Conservation (phyloP, 345 rosid genomes). For the Adansonia digitata region DNA sequence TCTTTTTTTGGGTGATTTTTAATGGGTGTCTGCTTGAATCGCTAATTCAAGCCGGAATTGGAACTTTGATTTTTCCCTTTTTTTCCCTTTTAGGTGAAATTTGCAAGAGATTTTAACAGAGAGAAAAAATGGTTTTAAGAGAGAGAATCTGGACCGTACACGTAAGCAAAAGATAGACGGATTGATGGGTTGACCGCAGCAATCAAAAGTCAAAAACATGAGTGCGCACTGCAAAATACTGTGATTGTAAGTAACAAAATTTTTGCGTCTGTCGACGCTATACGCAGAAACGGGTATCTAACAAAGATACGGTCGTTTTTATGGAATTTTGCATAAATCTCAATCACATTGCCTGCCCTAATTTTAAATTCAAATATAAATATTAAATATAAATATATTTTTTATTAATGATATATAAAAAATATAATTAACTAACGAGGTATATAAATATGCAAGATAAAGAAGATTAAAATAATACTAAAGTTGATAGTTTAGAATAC, state of each 20-base stretch:
- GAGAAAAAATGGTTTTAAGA: neutral
- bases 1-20: neutral
- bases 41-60: slow-evolving; percentile 12
- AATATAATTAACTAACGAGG: too few relatives aligned
- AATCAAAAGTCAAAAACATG: neutral
- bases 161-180: neutral
- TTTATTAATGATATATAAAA: too few relatives aligned
- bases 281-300: too few relatives aligned
- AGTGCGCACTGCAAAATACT: neutral
- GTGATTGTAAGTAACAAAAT: neutral
- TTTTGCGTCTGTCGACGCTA: neutral
- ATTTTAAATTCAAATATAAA: too few relatives aligned
- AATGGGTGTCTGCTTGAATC: neutral
- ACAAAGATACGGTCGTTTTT: neutral
- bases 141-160: slow-evolving; percentile 22
- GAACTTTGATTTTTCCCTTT: neutral
- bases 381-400: too few relatives aligned
- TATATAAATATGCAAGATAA: too few relatives aligned
- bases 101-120: neutral
- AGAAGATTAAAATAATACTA: too few relatives aligned
- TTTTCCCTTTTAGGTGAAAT: neutral
- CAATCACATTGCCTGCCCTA: too few relatives aligned
- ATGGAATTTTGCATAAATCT: neutral
- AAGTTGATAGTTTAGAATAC: too few relatives aligned
- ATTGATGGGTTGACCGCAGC: neutral